Conservation (phyloP, 345 rosid genomes). For the Heritiera littoralis region DNA sequence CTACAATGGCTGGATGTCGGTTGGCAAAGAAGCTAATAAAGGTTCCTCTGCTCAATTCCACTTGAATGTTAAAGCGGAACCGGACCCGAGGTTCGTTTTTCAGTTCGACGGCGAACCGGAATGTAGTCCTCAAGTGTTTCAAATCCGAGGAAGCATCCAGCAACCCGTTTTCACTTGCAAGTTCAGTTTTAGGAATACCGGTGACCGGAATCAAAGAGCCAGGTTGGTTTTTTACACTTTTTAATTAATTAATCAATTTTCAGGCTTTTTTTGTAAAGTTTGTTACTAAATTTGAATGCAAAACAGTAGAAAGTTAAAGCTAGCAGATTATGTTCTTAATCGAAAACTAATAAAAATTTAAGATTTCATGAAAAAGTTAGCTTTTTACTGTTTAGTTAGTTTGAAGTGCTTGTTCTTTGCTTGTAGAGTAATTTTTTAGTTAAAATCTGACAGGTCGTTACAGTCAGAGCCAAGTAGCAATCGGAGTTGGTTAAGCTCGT, state of each 20-base stretch:
- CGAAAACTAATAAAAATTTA: conserved; percentile 20
- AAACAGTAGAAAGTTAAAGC: neutral
- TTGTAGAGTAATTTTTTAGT: conserved; percentile 20
- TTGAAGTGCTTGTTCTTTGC: neutral
- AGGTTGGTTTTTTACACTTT: conserved; percentile 45
- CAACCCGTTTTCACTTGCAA: conserved; percentile 97
- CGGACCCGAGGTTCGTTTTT: conserved; percentile 92
- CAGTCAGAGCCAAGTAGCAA: conserved; percentile 51
- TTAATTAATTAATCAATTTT: neutral
- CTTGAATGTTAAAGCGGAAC: conserved; percentile 78
- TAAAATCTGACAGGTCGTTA: conserved; percentile 47
- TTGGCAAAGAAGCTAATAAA: conserved; percentile 61
- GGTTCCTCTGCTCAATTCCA: conserved; percentile 63
- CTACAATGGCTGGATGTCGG: conserved; percentile 71
- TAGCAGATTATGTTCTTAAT: neutral
- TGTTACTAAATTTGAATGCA: conserved; percentile 14
- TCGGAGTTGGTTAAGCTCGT: conserved; percentile 74
- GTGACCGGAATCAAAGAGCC: conserved; percentile 67
- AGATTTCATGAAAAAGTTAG: conserved; percentile 12
- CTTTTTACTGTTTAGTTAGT: conserved; percentile 5
- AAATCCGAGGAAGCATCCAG: conserved; percentile 74
- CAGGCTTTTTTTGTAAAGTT: neutral
- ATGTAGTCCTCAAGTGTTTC: conserved; percentile 93
- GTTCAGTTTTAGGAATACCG: conserved; percentile 73
- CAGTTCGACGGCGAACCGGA: conserved; percentile 97